phyloP scores from a whole-genome alignment of 176 grass and related monocot species.

The Sorghum bicolor region DNA sequence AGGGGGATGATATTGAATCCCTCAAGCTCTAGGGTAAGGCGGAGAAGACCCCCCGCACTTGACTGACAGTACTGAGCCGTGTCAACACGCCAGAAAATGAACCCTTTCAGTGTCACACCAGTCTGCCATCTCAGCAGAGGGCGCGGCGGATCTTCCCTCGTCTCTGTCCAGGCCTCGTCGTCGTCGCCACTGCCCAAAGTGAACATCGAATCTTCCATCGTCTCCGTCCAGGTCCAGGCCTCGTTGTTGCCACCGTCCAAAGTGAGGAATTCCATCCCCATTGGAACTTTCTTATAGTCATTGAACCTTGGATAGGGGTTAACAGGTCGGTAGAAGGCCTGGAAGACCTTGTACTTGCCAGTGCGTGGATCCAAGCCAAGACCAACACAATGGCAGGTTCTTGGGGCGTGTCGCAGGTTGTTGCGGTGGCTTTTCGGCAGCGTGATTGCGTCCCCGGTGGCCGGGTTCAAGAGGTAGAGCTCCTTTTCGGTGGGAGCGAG shows the following conservation, averaged over 20 bases:
- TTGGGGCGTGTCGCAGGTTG: neutral
- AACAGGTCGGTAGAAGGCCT: too few relatives aligned
- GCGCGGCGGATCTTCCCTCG: too few relatives aligned
- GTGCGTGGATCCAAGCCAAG: neutral
- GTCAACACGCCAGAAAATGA: neutral
- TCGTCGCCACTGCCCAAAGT: neutral
- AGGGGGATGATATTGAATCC: fast-evolving
- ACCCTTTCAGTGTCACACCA: neutral
- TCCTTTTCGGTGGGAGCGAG: neutral
- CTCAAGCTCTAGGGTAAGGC: neutral
- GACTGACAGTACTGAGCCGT: neutral
- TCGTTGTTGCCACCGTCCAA: neutral
- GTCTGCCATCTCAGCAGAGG: neutral
- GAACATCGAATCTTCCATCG: neutral
- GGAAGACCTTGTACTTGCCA: too few relatives aligned
- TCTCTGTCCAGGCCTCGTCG: neutral
- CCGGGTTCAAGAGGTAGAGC: slow-evolving; percentile 19
- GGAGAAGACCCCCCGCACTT: too few relatives aligned
- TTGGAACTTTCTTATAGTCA: too few relatives aligned
- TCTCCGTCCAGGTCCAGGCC: neutral
- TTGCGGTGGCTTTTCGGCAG: neutral
- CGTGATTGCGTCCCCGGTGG: neutral
- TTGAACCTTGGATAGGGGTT: too few relatives aligned
- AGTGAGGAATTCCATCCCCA: neutral
- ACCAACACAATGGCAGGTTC: neutral